These are phyloP conservation scores for Exophiala xenobiotica DNA, from an alignment of 2,329 filamentous ascomycete species.

Conservation along the genomic window DNA sequence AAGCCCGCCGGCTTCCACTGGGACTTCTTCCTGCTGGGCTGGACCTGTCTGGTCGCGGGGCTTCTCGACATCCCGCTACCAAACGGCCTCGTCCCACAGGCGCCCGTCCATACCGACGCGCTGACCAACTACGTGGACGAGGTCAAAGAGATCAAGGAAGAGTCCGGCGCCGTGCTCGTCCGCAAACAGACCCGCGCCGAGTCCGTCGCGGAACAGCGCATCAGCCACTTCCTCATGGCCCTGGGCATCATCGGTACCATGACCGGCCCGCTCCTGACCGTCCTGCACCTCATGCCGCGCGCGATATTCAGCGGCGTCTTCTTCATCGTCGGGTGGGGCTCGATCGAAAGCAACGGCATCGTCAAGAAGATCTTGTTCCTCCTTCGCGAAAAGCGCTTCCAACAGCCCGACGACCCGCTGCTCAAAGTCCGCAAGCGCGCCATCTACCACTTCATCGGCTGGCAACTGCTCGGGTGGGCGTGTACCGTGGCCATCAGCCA, in stretches of 20 bases:
- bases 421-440: slow-evolving; percentile 45
- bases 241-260: slow-evolving; percentile 57
- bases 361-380: slow-evolving; percentile 53
- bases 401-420: slow-evolving; percentile 50
- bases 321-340: slow-evolving; percentile 59
- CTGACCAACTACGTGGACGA: slow-evolving; percentile 46
- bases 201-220: slow-evolving; percentile 56
- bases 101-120: slow-evolving; percentile 59
- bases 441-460: slow-evolving; percentile 51
- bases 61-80: slow-evolving; percentile 59
- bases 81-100: slow-evolving; percentile 59
- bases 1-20: slow-evolving; percentile 63
- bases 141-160: slow-evolving; percentile 44
- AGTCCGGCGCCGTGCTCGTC: slow-evolving; percentile 43
- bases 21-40: slow-evolving; percentile 60
- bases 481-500: slow-evolving; percentile 73
- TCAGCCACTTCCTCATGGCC: slow-evolving; percentile 57
- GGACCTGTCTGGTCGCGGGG: slow-evolving; percentile 55
- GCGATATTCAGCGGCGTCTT: slow-evolving; percentile 58
- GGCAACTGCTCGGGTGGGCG: slow-evolving; percentile 53
- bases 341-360: too few species aligned
- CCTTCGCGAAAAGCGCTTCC: slow-evolving; percentile 47
- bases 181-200: slow-evolving; percentile 46
- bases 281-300: slow-evolving; percentile 55
- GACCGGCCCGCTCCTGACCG: slow-evolving; percentile 55